Conservation (phyloP, 805 yeast genomes). For the Saccharomycopsis sp. region DNA sequence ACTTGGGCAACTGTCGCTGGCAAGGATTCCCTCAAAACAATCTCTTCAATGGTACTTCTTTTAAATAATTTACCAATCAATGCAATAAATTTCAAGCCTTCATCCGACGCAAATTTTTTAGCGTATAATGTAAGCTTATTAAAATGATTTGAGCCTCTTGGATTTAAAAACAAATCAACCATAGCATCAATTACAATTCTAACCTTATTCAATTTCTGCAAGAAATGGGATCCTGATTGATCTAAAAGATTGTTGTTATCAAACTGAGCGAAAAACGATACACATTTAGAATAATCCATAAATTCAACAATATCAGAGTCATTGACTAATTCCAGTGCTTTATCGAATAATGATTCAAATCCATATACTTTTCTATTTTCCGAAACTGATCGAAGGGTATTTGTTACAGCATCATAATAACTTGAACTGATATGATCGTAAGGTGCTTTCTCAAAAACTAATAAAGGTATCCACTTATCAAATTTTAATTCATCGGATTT, state of each 20-base stretch:
- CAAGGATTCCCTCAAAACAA: constrained; percentile 38
- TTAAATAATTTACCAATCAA: constrained; percentile 41
- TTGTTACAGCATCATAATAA: constrained; percentile 1
- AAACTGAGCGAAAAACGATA: constrained; percentile 16
- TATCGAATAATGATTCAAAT: constrained; percentile 30
- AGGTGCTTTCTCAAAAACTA: constrained; percentile 48
- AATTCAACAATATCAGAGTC: constrained; percentile 8
- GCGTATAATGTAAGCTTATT: constrained; percentile 31
- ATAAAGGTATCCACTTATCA: constrained; percentile 40
- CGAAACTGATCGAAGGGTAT: constrained; percentile 23
- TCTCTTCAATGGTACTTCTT: constrained; percentile 53
- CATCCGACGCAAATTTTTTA: constrained; percentile 34
- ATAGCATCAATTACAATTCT: constrained; percentile 7
- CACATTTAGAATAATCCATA: constrained; percentile 4
- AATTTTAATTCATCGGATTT: constrained; percentile 27
- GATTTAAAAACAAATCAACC: constrained; percentile 4
- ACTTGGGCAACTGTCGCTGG: constrained; percentile 42
- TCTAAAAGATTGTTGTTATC: constrained; percentile 14
- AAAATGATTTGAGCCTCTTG: background rate
- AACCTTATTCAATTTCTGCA: constrained; percentile 15
- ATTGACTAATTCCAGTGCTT: constrained; percentile 29
- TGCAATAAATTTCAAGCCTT: constrained; percentile 36
- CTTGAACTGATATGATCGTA: constrained; percentile 52
- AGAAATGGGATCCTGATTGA: constrained; percentile 21
- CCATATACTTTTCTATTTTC: constrained; percentile 8